These are phyloP conservation scores for Purpureocillium takamizusanense DNA, from an alignment of 2,329 filamentous ascomycete genomes.

Conservation along the genomic window DNA sequence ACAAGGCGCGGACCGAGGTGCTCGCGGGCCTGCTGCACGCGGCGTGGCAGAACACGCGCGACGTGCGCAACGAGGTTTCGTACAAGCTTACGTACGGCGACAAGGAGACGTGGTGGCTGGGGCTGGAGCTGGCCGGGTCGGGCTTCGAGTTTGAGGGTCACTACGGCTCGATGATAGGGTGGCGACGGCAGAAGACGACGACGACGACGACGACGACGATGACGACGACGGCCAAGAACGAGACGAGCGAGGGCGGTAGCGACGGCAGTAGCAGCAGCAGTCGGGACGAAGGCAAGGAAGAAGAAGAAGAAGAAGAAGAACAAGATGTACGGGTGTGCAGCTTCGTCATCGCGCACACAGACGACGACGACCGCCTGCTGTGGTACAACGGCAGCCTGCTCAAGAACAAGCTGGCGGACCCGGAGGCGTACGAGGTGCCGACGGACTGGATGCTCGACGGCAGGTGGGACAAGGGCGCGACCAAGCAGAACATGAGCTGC, in stretches of 20 bases:
- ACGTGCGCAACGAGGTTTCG: conserved; percentile 28
- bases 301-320: not conserved
- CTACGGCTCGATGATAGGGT: conserved; percentile 31
- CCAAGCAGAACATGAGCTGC: conserved; percentile 26
- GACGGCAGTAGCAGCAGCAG: conserved; percentile 4
- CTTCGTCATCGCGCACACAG: conserved; percentile 31
- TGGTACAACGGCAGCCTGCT: conserved; percentile 35
- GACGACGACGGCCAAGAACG: too few relatives aligned
- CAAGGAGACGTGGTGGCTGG: conserved; percentile 38
- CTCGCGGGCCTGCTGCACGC: conserved; percentile 30
- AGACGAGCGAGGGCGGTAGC: too few relatives aligned
- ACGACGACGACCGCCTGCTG: conserved; percentile 24
- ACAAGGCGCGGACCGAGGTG: conserved; percentile 27
- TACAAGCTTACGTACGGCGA: conserved; percentile 33
- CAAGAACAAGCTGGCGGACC: conserved; percentile 26
- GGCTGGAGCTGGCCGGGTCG: conserved; percentile 28
- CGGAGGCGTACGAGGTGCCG: conserved; percentile 23
- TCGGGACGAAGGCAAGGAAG: not conserved
- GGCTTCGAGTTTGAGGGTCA: conserved; percentile 29
- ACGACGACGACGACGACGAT: conserved; percentile 1
- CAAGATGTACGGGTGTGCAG: conserved; percentile 22
- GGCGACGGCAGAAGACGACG: conserved; percentile 9
- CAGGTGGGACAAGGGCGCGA: conserved; percentile 23
- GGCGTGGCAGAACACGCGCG: conserved; percentile 33
- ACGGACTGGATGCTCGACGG: conserved; percentile 30